phyloP scores from a whole-genome alignment of 768 basidiomycete species.

The Leccinum subgranulosum region DNA sequence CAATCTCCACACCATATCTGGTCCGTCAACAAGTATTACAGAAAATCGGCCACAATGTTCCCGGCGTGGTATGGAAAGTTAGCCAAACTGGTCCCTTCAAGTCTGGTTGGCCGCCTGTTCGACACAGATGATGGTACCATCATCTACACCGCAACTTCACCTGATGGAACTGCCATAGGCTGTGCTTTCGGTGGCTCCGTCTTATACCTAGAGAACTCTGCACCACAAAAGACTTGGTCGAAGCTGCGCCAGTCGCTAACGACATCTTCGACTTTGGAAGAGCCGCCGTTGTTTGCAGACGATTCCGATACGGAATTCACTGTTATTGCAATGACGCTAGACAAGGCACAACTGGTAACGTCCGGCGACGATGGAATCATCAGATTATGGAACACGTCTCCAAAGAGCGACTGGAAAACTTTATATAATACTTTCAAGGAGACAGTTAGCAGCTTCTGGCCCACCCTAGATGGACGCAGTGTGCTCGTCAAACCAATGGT shows the following conservation, averaged over 20 bases:
- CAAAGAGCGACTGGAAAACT: conserved; percentile 5
- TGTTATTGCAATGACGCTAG: conserved; percentile 8
- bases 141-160: conserved; percentile 7
- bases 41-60: conserved; percentile 4
- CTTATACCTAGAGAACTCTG: not conserved
- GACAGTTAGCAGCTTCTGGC: conserved; percentile 1
- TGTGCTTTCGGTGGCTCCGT: not conserved
- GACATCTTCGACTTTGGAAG: conserved; percentile 1
- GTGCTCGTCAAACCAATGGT: conserved; percentile 8
- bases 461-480: conserved; percentile 11
- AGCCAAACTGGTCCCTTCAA: conserved; percentile 1
- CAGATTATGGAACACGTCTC: conserved; percentile 12
- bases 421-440: not conserved
- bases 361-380: conserved; percentile 4
- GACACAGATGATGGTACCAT: conserved; percentile 8
- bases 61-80: conserved; percentile 18
- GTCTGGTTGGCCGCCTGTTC: conserved; percentile 1
- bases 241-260: conserved; percentile 7
- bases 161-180: conserved; percentile 4
- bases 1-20: conserved; percentile 13
- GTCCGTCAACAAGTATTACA: conserved; percentile 9
- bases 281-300: conserved; percentile 4
- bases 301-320: not conserved
- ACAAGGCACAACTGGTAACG: conserved; percentile 8
- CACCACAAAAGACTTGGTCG: not conserved